Conservation (phyloP, 2,329 filamentous ascomycete species). For the Fusarium camptoceras region DNA sequence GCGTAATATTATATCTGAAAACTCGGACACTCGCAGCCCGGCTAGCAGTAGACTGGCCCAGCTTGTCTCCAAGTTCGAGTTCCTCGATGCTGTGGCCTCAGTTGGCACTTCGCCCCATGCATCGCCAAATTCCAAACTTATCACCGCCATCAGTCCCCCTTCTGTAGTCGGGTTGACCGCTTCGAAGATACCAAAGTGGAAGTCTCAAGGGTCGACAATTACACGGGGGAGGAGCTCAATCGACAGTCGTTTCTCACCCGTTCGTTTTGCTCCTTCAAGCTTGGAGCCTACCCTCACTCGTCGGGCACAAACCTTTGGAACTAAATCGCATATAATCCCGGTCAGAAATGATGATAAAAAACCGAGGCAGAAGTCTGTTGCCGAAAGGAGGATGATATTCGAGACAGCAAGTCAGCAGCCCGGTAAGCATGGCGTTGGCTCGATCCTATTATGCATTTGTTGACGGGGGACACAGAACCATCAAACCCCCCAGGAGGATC, state of each 20-base stretch:
- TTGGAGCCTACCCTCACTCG: background rate
- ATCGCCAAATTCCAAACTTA: background rate
- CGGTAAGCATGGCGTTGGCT: conserved; percentile 5
- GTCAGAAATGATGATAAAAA: conserved; percentile 1
- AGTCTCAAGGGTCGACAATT: background rate
- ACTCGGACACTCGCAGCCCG: conserved; percentile 8
- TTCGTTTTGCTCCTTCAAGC: background rate
- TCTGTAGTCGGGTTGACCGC: background rate
- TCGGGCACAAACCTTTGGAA: conserved; percentile 30
- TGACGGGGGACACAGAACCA: conserved; percentile 3
- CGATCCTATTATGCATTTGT: background rate
- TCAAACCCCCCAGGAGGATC: background rate
- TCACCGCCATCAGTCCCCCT: background rate
- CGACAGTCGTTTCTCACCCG: conserved; percentile 11
- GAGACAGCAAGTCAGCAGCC: conserved; percentile 13
- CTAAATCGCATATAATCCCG: conserved; percentile 1
- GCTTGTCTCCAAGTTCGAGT: conserved; percentile 53
- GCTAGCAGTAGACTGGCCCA: conserved; percentile 44
- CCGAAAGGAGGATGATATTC: conserved; percentile 43
- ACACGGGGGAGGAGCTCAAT: conserved; percentile 7
- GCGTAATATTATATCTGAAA: conserved; percentile 17
- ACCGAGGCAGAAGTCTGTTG: conserved; percentile 41
- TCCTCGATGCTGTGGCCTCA: conserved; percentile 40
- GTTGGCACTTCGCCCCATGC: background rate
- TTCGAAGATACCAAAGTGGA: background rate